Conservation (phyloP, 306 rosid genomes). For the Cicer cuneatum region DNA sequence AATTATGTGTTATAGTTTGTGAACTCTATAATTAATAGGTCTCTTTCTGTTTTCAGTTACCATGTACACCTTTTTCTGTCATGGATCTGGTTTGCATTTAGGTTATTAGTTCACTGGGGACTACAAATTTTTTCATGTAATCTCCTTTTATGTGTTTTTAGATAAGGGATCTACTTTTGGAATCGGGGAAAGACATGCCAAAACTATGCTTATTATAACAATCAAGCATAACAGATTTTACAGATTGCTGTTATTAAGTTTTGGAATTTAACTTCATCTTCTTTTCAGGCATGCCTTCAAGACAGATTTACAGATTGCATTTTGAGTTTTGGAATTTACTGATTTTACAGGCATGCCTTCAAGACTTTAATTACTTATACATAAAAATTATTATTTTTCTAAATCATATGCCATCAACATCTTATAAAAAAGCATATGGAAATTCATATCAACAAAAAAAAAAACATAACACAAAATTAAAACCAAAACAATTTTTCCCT, state of each 20-base stretch:
- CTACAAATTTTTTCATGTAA: too few relatives aligned
- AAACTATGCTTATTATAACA: slow-evolving; percentile 61
- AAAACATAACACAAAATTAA: slow-evolving; percentile 9
- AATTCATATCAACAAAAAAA: slow-evolving; percentile 31
- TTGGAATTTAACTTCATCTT: too few relatives aligned
- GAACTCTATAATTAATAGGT: too few relatives aligned
- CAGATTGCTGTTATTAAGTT: too few relatives aligned
- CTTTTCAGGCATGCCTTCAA: too few relatives aligned
- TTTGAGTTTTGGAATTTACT: too few relatives aligned
- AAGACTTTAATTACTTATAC: slow-evolving; percentile 5
- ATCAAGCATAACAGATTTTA: too few relatives aligned
- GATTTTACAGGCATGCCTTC: slow-evolving; percentile 50
- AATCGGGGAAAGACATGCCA: slow-evolving; percentile 59
- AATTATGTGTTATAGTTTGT: slow-evolving; percentile 69
- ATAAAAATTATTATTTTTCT: slow-evolving; percentile 20
- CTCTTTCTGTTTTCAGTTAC: slow-evolving; percentile 36
- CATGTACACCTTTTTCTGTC: slow-evolving; percentile 16
- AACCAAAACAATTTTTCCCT: neutral
- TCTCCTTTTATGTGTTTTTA: slow-evolving; percentile 52
- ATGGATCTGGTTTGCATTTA: slow-evolving; percentile 31
- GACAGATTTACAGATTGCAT: too few relatives aligned
- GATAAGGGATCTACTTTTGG: slow-evolving; percentile 78
- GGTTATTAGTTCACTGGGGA: too few relatives aligned
- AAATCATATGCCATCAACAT: slow-evolving; percentile 11
- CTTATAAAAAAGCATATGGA: slow-evolving; percentile 49